Evolutionary conservation across 2,329 filamentous ascomycete species (phyloP).

Genomic region (Pleomassaria siparia): DNA sequence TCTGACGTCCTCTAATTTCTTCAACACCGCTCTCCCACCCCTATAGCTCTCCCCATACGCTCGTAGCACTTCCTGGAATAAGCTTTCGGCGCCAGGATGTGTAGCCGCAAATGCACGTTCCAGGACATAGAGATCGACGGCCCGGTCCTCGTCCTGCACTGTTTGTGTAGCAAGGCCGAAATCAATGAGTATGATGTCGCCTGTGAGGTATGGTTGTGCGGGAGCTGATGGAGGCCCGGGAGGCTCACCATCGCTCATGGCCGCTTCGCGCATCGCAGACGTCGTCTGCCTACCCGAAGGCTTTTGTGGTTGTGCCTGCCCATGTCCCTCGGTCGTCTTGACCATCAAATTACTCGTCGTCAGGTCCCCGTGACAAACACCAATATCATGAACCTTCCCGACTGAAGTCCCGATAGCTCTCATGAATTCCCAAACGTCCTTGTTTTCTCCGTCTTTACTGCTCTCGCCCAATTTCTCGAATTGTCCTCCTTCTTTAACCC

Average conservation of each 20-base stretch:
- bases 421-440: constrained; percentile 58
- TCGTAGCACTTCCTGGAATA: constrained; percentile 73
- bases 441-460: constrained; percentile 29
- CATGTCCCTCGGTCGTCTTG: constrained; percentile 5
- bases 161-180: constrained; percentile 87
- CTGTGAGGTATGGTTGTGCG: constrained; percentile 48
- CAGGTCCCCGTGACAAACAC: constrained; percentile 90
- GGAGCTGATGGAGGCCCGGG: constrained; percentile 5
- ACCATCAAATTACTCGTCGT: constrained; percentile 98
- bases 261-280: constrained; percentile 24
- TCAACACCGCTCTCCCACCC: constrained; percentile 72
- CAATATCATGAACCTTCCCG: constrained; percentile 76
- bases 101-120: constrained; percentile 94
- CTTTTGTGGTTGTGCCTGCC: neutral
- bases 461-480: constrained; percentile 27
- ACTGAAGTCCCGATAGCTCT: constrained; percentile 69
- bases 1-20: constrained; percentile 85
- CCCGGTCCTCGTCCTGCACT: constrained; percentile 84
- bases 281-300: constrained; percentile 15
- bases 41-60: constrained; percentile 76
- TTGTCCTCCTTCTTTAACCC: constrained; percentile 49
- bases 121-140: constrained; percentile 93
- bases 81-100: constrained; percentile 78
- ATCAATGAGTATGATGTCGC: constrained; percentile 88
- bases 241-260: constrained; percentile 20